These are phyloP conservation scores for Carpinus fangiana DNA, from an alignment of 306 rosid species.

Conservation along the genomic window DNA sequence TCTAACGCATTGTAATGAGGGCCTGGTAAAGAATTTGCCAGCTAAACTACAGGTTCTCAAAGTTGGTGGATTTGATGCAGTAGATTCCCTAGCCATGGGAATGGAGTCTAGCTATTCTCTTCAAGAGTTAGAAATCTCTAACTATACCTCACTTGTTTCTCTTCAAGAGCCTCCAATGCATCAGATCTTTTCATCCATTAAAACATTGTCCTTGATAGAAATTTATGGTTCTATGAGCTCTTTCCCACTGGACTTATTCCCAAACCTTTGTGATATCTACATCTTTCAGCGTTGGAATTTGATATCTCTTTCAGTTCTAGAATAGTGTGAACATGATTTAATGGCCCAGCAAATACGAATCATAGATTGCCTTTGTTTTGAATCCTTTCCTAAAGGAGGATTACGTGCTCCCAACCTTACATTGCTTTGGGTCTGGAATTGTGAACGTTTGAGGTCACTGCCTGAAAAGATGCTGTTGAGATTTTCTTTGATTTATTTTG, in stretches of 20 bases:
- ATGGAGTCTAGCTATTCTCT: not conserved
- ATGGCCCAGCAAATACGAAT: not conserved
- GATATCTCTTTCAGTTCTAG: not conserved
- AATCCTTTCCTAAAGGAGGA: slow-evolving; percentile 6
- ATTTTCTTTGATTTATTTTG: too few species aligned
- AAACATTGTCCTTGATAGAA: accelerated
- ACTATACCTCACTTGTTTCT: not conserved
- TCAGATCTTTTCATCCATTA: slow-evolving; percentile 1
- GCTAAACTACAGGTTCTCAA: too few species aligned
- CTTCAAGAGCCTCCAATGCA: not conserved
- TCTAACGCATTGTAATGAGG: too few species aligned
- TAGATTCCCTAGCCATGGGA: not conserved
- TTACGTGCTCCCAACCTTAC: not conserved
- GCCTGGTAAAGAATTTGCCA: not conserved
- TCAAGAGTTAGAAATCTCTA: not conserved
- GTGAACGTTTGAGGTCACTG: not conserved
- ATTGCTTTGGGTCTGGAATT: not conserved
- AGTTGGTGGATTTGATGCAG: too few species aligned
- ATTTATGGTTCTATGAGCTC: not conserved
- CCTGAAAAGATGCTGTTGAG: not conserved
- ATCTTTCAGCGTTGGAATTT: slow-evolving; percentile 1
- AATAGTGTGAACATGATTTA: not conserved
- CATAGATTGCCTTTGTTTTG: slow-evolving; percentile 15
- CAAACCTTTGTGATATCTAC: not conserved
- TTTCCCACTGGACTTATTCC: slow-evolving; percentile 4